Base-by-base conservation (phyloP, 805 yeast species). In the Tanozyma kutaoensis region DNA sequence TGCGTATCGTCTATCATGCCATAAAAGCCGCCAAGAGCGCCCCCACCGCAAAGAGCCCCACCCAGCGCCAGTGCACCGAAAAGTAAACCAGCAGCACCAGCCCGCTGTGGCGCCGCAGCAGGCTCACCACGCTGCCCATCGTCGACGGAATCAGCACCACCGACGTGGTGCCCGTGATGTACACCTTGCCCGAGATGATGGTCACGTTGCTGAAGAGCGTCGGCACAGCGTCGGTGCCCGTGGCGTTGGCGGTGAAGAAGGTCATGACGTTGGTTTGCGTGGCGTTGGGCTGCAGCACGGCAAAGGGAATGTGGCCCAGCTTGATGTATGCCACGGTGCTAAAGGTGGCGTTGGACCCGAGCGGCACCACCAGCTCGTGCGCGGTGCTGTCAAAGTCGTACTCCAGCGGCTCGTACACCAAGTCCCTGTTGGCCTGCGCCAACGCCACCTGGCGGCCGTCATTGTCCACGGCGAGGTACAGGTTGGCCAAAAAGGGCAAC, bases 391-490 rank as follows among this genome's bases (percentile, higher is more conserved):
- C 20, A 18, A 18, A 18, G 20, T 18, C 20, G 8, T 18, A 8
- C 10, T 8, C 20, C 10, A 10, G 20, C 8, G 10, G 8, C 8
- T 18, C 20, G 10, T n/a, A n/a, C n/a, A n/a, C n/a, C n/a, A n/a
- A n/a, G n/a, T n/a, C n/a, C n/a, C n/a, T n/a, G n/a, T n/a, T n/a
- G 10, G 20, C 20, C 10, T 21, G 62, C 1, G 72, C 80, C 26
- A 78, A 26, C 1, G 77, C 91, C 15, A 77, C 42, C 14, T 52
- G 51, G 15, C 55, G 45, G 12, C 68, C 69, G 11, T 64, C 82
- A 34, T 69, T 59, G 45, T 78, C 84, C 21, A 75, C 73, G 0
- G 76, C 86, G 21, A 77, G 32, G 41, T 69, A 76, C 6, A 64
- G 48, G 25, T 60, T 53, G 27, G 55, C 55, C 25, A 78, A 35